These are phyloP conservation scores for Melocanna baccifera DNA, from an alignment of 176 grass and related monocot genomes.

Conservation along the genomic window DNA sequence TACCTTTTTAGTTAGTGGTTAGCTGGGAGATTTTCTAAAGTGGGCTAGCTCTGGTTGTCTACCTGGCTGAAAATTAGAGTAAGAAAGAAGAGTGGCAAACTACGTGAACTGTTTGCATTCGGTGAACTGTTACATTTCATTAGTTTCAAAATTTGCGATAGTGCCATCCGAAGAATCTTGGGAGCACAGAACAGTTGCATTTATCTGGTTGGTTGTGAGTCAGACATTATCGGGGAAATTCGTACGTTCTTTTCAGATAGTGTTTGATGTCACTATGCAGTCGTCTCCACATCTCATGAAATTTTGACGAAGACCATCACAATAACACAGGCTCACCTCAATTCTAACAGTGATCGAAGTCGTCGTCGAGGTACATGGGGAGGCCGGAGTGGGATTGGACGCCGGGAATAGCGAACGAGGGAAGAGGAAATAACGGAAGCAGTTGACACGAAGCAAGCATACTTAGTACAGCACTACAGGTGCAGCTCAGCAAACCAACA, in stretches of 20 bases:
- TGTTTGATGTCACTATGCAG: neutral
- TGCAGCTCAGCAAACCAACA: too few species aligned
- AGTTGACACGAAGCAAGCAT: too few species aligned
- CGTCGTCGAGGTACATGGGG: slow-evolving; percentile 28
- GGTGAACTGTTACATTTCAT: neutral
- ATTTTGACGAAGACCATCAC: neutral
- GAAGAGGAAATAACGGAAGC: too few species aligned
- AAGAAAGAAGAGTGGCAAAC: neutral
- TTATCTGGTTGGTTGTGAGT: neutral
- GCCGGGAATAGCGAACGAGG: too few species aligned
- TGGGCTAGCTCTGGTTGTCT: neutral
- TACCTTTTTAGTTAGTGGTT: too few species aligned
- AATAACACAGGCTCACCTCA: slow-evolving; percentile 24
- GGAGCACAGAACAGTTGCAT: neutral
- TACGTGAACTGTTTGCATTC: neutral
- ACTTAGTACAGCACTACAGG: too few species aligned
- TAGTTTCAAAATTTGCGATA: neutral
- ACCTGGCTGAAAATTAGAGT: neutral
- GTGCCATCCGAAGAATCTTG: neutral
- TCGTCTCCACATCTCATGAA: neutral
- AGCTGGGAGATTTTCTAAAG: neutral
- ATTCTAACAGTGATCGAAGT: slow-evolving; percentile 37
- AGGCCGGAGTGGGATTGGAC: too few species aligned
- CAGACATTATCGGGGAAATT: neutral
- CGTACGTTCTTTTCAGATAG: neutral